Base-by-base conservation (phyloP, 768 basidiomycete species). In the Leccinum subgranulosum region DNA sequence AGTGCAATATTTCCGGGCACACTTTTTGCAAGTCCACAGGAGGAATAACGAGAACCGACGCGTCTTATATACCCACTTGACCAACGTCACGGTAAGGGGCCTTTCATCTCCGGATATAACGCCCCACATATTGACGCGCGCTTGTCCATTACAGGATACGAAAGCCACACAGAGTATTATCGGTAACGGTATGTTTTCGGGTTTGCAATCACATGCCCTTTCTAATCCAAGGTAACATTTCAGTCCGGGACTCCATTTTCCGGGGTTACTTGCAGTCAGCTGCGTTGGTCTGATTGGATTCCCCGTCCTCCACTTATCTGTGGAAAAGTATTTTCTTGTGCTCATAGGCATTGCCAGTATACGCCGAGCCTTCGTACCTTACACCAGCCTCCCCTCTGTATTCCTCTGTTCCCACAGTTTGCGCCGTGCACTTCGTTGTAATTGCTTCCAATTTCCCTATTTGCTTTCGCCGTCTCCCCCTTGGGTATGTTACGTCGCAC, bases 81-180 rank as follows among this genome's bases (percentile, higher is more conserved):
- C 90, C 8, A 92, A 84, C 62, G 90, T 89, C 23, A 87, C 90
- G 55, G 90, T 90, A 70, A 54, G 79, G 71, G 64, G 29, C 53
- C 47, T 51, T 25, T 49, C 25, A 17, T 51, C 41, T 10, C 21
- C 15, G 3, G 23, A 33, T 45, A 25, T 21, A 28, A 45, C 25
- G 6, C 41, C 21, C 45, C 23, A 28, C 23, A 28, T 17, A 31
- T 51, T 60, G 47, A 65, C 33, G 19, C 56, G 3, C 61, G 21
- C 31, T 51, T 61, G 28, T 39, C 31, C 23, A 12, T 50, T 51
- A 23, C 56, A 91, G 87, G 90, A 93, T 71, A 88, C 90, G 14
- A 90, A 87, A 72, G 81, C 91, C 5, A 93, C 90, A 0, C 90
- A 91, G 64, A 81, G 84, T 54, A 90, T 93, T 57, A 92, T 93